Evolutionary conservation across 352 stramenopile species (phyloP).

Genomic region (Phytophthora pluvialis): DNA sequence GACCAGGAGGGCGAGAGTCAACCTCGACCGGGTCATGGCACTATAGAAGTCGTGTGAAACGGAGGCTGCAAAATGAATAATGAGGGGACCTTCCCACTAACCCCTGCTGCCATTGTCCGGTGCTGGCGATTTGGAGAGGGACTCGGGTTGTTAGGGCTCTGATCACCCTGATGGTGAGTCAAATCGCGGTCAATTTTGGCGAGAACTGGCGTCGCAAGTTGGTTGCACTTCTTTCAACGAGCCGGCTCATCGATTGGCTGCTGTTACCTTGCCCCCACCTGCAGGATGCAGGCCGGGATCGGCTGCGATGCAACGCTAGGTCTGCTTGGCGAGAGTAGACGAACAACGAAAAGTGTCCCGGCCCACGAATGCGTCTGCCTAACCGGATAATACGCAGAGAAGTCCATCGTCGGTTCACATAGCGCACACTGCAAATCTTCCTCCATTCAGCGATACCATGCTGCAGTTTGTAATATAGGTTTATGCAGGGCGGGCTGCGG

Average conservation of each 20-base stretch:
- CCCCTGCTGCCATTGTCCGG: constrained; percentile 8
- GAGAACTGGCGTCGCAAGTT: constrained; percentile 6
- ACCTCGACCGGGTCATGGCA: constrained; percentile 23
- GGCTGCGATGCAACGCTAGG: constrained; percentile 30
- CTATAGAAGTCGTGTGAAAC: constrained; percentile 12
- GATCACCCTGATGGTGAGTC: constrained; percentile 36
- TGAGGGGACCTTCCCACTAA: constrained; percentile 6
- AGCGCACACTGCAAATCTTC: neutral
- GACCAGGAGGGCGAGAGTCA: constrained; percentile 26
- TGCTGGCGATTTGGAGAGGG: constrained; percentile 22
- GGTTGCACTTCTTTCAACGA: constrained; percentile 31
- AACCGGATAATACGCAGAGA: neutral
- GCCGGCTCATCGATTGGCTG: constrained; percentile 20
- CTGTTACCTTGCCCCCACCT: constrained; percentile 13
- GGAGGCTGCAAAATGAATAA: constrained; percentile 33
- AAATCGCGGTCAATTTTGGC: constrained; percentile 22
- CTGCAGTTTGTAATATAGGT: neutral
- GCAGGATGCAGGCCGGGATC: constrained; percentile 22
- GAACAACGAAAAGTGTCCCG: constrained; percentile 31
- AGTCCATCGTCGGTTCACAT: neutral
- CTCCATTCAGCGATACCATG: neutral
- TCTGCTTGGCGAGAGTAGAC: constrained; percentile 38
- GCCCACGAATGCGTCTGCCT: neutral
- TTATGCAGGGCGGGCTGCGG: constrained; percentile 5
- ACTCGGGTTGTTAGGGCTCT: constrained; percentile 23